Percentiles rank a stretch among this genome's conserved stretches.
Evolutionary conservation across 805 yeast genomes (phyloP).

Genomic region (Saturnispora sanitii): DNA sequence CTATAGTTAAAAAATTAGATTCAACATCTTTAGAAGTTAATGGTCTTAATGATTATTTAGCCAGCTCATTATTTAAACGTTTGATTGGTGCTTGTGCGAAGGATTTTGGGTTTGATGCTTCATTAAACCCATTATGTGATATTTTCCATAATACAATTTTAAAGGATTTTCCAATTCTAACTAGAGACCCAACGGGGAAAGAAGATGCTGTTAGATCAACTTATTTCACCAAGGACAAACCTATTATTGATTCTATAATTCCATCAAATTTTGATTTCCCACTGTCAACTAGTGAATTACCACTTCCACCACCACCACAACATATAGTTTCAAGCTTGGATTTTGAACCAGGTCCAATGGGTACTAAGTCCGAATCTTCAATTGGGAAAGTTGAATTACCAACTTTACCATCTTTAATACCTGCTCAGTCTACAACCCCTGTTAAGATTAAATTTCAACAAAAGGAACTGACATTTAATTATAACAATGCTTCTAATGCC

Average conservation of each 20-base stretch:
- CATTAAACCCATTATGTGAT: conserved; percentile 58
- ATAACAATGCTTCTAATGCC: conserved; percentile 53
- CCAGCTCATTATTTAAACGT: conserved; percentile 45
- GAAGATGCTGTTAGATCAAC: conserved; percentile 7
- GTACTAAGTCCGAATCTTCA: background rate
- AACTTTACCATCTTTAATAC: conserved; percentile 10
- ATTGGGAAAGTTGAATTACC: background rate
- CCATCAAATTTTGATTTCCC: conserved; percentile 10
- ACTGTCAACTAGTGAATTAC: conserved; percentile 13
- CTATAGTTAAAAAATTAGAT: conserved; percentile 40
- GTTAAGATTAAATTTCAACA: conserved; percentile 43
- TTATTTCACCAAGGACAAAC: conserved; percentile 1
- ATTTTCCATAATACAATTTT: conserved; percentile 51
- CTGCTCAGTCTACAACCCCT: conserved; percentile 21
- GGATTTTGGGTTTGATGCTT: conserved; percentile 71
- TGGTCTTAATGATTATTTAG: conserved; percentile 39
- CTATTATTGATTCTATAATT: conserved; percentile 2
- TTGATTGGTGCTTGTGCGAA: conserved; percentile 61
- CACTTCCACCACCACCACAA: conserved; percentile 10
- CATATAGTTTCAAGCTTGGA: no score
- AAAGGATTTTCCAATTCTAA: conserved; percentile 55
- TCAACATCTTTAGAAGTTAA: conserved; percentile 26
- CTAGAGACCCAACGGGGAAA: conserved; percentile 24
- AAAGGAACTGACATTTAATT: conserved; percentile 53
- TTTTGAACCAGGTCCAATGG: background rate